Evolutionary conservation across 805 yeast species (phyloP).

Genomic region (Metschnikowia anglica): DNA sequence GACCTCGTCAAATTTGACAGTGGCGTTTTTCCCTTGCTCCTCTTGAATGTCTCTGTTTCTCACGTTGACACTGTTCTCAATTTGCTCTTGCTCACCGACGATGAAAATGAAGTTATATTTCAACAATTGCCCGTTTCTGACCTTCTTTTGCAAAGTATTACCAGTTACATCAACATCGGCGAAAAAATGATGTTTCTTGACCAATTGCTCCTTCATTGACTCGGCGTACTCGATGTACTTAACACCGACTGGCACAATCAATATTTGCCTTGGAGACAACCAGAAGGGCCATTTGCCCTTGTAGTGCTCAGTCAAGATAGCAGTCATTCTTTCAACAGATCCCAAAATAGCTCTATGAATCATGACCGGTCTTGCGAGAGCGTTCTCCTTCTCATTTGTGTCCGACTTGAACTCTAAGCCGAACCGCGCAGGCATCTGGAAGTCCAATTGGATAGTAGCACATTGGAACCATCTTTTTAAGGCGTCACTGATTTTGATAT

Average conservation of each 20-base stretch:
- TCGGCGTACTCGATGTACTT: conserved; percentile 90
- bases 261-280: conserved; percentile 98
- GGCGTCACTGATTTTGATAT: conserved; percentile 93
- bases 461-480: conserved; percentile 97
- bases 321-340: conserved; percentile 98
- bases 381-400: conserved; percentile 53
- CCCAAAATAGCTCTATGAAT: conserved; percentile 99
- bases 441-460: conserved; percentile 97
- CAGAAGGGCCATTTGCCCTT: conserved; percentile 99
- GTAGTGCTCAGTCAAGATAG: conserved; percentile 94
- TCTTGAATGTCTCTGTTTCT: conserved; percentile 95
- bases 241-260: conserved; percentile 96
- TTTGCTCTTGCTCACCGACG: conserved; percentile 94
- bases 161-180: conserved; percentile 93
- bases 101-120: conserved; percentile 94
- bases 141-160: conserved; percentile 97
- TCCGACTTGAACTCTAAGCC: conserved; percentile 80
- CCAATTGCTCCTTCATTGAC: conserved; percentile 64
- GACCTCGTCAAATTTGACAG: conserved; percentile 70
- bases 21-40: conserved; percentile 89
- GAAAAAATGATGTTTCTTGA: conserved; percentile 71
- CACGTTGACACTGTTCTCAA: conserved; percentile 77
- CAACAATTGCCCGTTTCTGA: conserved; percentile 92
- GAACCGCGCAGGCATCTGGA: conserved; percentile 95
- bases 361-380: conserved; percentile 90